Conservation (phyloP, 371 early-diverging fungal genomes). For the Capniomyces stellatus region DNA sequence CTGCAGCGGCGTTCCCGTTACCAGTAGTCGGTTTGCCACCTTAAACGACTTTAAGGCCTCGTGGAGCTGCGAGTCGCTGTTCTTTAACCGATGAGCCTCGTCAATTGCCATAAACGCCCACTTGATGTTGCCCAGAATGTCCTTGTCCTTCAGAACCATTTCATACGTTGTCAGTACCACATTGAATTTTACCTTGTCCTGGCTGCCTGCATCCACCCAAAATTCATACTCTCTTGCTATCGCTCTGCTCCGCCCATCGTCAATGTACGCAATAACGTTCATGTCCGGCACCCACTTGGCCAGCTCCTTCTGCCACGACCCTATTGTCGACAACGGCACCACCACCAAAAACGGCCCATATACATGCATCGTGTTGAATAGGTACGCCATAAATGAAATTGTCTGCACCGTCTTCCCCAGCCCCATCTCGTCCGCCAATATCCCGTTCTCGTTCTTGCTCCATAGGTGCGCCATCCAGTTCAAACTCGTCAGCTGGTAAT, state of each 20-base stretch:
- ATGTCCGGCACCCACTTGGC: slow-evolving; percentile 86
- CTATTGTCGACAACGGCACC: slow-evolving; percentile 87
- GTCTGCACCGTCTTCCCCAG: slow-evolving; percentile 99
- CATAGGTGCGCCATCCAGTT: slow-evolving; percentile 99
- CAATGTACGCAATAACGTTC: slow-evolving; percentile 79
- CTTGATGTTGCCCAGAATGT: slow-evolving; percentile 45
- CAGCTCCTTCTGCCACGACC: slow-evolving; percentile 88
- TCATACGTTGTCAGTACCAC: slow-evolving; percentile 90
- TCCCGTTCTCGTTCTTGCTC: slow-evolving; percentile 89
- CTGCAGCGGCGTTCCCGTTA: slow-evolving; percentile 82
- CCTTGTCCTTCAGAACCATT: slow-evolving; percentile 78
- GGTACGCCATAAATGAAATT: slow-evolving; percentile 84
- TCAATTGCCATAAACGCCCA: slow-evolving; percentile 82
- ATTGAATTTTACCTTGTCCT: slow-evolving; percentile 62
- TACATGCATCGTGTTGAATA: slow-evolving; percentile 64
- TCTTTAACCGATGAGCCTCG: slow-evolving; percentile 84
- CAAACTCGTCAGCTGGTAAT: slow-evolving; percentile 92
- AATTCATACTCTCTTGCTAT: slow-evolving; percentile 86
- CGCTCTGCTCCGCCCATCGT: slow-evolving; percentile 59
- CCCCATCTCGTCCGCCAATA: slow-evolving; percentile 90
- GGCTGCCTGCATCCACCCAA: slow-evolving; percentile 21
- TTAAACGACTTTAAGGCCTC: slow-evolving; percentile 58
- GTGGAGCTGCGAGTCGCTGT: slow-evolving; percentile 70
- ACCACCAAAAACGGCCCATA: slow-evolving; percentile 93
- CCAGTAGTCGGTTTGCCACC: slow-evolving; percentile 57